Base-by-base conservation (phyloP, 345 rosid species). In the Aquilaria yunnanensis region DNA sequence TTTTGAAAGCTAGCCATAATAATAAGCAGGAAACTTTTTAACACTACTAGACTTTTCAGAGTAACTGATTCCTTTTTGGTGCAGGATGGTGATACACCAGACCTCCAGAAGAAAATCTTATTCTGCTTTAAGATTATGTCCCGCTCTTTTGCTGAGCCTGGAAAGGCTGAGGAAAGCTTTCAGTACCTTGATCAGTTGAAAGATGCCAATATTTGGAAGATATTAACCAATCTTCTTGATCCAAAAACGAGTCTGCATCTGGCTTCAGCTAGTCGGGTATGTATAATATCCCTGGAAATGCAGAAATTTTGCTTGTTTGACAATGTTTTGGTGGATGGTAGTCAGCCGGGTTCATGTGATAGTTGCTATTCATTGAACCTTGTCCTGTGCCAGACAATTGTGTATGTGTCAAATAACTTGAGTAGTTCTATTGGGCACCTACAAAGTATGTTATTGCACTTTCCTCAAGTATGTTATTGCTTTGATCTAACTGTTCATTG, bases 121-220 rank as follows among this genome's bases (percentile, higher is more conserved):
- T 79, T 82, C 71, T 78, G 96, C 80, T 91, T 95, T 72, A 78
- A 90, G 68, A 70, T 86, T 47, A 94, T 94, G 92, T 88, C 96
- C 62, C 97, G 96, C 50, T 77, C 81, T 60, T 94, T 94, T 85
- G 75, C 90, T n/a, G 97, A 90, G 61, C 88, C 91, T 57, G 57
- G 65, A 49, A 91, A 85, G 75, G 79, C 91, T 5, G 97, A 95
- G 85, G 96, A 91, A 77, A 80, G 82, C 74, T 95, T 91, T 77
- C 93, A 77, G 72, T 66, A 78, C 72, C 93, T 95, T 71, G 97
- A 95, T 79, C 97, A 91, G 70, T 74, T 95, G 80, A 89, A 91
- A 80, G 97, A 95, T 81, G 76, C 81, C 68, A 89, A 89, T 72
- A 76, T 91, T 66, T 95, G 99, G 99, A 91, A 85, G 80, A 87